These are phyloP conservation scores for Suillus sp. DNA, from an alignment of 768 basidiomycete genomes.

Conservation along the genomic window DNA sequence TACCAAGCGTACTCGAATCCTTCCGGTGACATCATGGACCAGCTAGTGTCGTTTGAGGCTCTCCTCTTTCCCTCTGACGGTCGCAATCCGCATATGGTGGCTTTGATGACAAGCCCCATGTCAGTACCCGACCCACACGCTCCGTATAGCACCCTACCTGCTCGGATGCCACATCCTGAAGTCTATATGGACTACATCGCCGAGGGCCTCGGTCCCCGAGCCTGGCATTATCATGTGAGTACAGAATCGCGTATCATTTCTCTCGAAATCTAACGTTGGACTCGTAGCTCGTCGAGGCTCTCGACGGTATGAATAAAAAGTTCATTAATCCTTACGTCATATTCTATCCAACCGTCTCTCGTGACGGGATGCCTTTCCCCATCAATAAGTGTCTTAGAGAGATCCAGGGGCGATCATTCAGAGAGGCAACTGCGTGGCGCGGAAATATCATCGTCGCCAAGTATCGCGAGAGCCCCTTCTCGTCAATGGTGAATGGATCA, in stretches of 20 bases:
- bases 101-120: conserved; percentile 70
- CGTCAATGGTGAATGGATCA: conserved; percentile 66
- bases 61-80: conserved; percentile 80
- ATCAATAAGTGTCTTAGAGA: conserved; percentile 76
- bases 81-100: conserved; percentile 70
- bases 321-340: conserved; percentile 81
- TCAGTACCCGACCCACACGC: conserved; percentile 46
- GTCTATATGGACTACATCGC: conserved; percentile 86
- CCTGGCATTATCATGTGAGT: conserved; percentile 74
- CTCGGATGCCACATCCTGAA: conserved; percentile 81
- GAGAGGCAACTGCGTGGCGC: conserved; percentile 71
- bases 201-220: conserved; percentile 64
- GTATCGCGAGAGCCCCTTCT: conserved; percentile 50
- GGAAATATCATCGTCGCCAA: conserved; percentile 81
- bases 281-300: conserved; percentile 64
- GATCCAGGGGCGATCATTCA: conserved; percentile 64
- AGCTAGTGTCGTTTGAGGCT: conserved; percentile 63
- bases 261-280: conserved; percentile 18
- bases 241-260: conserved; percentile 18
- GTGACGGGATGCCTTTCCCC: conserved; percentile 82
- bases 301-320: conserved; percentile 79
- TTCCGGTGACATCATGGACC: conserved; percentile 53
- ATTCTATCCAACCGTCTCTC: conserved; percentile 75
- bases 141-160: conserved; percentile 45
- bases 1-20: conserved; percentile 11